Evolutionary conservation across 2,329 filamentous ascomycete species (phyloP).

Genomic region (Talaromyces sp.): DNA sequence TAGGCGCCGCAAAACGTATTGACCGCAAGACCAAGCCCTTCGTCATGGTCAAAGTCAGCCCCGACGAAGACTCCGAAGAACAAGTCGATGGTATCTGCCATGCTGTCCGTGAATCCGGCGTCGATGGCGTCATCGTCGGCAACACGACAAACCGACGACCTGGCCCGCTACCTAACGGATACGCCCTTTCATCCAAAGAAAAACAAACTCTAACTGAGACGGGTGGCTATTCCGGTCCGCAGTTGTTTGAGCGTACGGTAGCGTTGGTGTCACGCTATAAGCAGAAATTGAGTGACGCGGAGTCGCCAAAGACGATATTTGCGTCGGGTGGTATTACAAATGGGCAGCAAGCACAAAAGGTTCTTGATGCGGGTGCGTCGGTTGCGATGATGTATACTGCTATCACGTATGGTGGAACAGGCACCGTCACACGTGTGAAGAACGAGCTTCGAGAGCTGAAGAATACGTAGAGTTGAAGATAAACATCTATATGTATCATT

Average conservation of each 20-base stretch:
- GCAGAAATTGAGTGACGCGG: slow-evolving; percentile 58
- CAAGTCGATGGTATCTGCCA: slow-evolving; percentile 87
- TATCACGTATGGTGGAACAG: slow-evolving; percentile 60
- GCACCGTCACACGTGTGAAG: slow-evolving; percentile 56
- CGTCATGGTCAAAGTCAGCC: slow-evolving; percentile 98
- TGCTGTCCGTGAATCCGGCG: slow-evolving; percentile 76
- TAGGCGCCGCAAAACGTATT: slow-evolving; percentile 67
- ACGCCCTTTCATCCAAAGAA: slow-evolving; percentile 64
- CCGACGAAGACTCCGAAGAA: slow-evolving; percentile 81
- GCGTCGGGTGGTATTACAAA: slow-evolving; percentile 90
- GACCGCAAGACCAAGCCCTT: slow-evolving; percentile 69
- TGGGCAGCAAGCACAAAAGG: slow-evolving; percentile 75
- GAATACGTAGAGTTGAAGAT: slow-evolving; percentile 21
- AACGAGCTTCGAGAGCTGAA: slow-evolving; percentile 44
- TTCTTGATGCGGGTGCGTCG: slow-evolving; percentile 83
- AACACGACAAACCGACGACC: slow-evolving; percentile 89
- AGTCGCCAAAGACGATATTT: slow-evolving; percentile 58
- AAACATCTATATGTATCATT: background rate
- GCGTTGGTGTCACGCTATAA: slow-evolving; percentile 77
- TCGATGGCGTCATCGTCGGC: slow-evolving; percentile 93
- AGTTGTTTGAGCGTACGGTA: slow-evolving; percentile 77
- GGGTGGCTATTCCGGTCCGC: slow-evolving; percentile 87
- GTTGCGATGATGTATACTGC: slow-evolving; percentile 91
- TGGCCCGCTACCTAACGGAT: slow-evolving; percentile 64
- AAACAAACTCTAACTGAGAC: slow-evolving; percentile 66